Evolutionary conservation across 1,284 basidiomycete genomes (phyloP).

Genomic region (Ustilago cynodontis): DNA sequence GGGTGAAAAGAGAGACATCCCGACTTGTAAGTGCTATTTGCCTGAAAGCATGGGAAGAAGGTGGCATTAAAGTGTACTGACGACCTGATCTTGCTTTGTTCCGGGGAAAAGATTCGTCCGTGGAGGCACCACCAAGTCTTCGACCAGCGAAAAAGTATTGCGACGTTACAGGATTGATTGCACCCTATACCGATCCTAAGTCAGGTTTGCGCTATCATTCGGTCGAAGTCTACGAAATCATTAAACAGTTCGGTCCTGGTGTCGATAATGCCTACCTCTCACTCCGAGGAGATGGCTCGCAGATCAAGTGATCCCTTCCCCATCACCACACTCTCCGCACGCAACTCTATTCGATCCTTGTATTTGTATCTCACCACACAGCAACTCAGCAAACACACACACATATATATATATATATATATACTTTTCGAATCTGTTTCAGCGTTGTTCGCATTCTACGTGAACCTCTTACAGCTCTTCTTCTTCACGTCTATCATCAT

Average conservation of each 20-base stretch:
- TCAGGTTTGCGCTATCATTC: conserved; percentile 85
- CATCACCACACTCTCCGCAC: neutral
- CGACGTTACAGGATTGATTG: conserved; percentile 87
- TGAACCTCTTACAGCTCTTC: conserved; percentile 8
- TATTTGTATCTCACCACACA: neutral
- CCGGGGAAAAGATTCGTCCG: conserved; percentile 71
- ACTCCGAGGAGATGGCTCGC: conserved; percentile 62
- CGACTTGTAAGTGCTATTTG: conserved; percentile 23
- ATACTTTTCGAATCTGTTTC: too few species aligned
- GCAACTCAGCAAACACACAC: conserved; percentile 6
- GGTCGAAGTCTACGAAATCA: conserved; percentile 84
- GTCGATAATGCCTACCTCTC: conserved; percentile 66
- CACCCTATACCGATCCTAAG: conserved; percentile 85
- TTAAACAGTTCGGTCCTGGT: conserved; percentile 76
- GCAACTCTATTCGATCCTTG: conserved; percentile 5
- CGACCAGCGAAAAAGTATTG: conserved; percentile 83
- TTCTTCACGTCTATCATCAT: conserved; percentile 19
- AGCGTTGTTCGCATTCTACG: too few species aligned
- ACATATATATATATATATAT: too few species aligned
- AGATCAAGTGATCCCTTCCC: conserved; percentile 49
- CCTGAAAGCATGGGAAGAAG: neutral
- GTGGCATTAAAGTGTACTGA: neutral
- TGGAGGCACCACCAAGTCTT: conserved; percentile 86
- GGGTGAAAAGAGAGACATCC: conserved; percentile 30
- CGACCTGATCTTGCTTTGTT: neutral